Evolutionary conservation across 306 rosid species (phyloP).

Genomic region (Abrus pulchellus): DNA sequence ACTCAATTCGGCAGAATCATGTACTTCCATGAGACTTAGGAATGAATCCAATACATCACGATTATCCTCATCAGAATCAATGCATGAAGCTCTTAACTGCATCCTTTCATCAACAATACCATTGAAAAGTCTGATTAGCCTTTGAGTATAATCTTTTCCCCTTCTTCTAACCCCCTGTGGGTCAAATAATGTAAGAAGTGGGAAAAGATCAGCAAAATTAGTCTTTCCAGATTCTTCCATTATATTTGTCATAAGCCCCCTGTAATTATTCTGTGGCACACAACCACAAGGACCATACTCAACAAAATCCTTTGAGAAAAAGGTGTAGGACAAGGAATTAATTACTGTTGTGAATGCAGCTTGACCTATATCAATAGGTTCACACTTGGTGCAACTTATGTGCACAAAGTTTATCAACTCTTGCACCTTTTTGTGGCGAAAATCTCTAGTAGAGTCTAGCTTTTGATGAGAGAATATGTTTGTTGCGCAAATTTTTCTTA

Average conservation of each 20-base stretch:
- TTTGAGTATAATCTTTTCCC: neutral
- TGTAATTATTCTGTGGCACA: constrained; percentile 1
- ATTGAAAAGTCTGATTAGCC: neutral
- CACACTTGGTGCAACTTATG: neutral
- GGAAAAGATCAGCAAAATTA: constrained; percentile 23
- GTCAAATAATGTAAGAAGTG: neutral
- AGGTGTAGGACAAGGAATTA: no score
- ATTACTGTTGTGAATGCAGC: no score
- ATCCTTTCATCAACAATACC: constrained; percentile 22
- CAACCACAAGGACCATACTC: neutral
- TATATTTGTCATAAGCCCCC: neutral
- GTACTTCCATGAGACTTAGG: neutral
- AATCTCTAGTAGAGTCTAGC: neutral
- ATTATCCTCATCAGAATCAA: no score
- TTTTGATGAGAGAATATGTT: constrained; percentile 23
- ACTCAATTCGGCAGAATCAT: neutral
- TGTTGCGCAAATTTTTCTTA: constrained; percentile 24
- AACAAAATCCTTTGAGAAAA: neutral
- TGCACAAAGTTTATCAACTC: constrained; percentile 11
- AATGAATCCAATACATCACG: constrained; percentile 18
- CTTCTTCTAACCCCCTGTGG: constrained; percentile 19
- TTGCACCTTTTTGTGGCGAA: constrained; percentile 9
- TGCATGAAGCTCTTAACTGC: neutral
- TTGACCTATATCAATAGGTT: no score
- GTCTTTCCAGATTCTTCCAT: constrained; percentile 1